phyloP scores from a whole-genome alignment of 257 asterid species.

The Echites panduratus region DNA sequence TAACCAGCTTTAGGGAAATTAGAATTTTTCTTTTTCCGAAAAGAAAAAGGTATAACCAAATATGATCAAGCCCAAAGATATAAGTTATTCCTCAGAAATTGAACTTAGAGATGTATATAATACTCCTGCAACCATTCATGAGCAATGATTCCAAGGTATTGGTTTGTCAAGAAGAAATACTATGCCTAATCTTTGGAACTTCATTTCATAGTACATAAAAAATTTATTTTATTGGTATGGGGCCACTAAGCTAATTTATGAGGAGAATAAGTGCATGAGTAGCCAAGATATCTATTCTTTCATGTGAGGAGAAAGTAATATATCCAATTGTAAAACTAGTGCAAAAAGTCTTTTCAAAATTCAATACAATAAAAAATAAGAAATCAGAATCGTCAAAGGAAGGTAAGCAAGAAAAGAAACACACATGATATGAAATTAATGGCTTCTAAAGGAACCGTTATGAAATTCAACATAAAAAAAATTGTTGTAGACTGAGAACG shows the following conservation, averaged over 20 bases:
- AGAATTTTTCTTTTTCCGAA: too few species aligned
- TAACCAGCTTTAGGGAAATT: too few species aligned
- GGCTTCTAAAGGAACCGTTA: too few species aligned
- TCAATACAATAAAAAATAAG: background rate
- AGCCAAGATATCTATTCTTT: too few species aligned
- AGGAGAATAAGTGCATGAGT: background rate
- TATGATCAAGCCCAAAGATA: background rate
- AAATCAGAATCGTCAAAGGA: too few species aligned
- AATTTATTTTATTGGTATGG: background rate
- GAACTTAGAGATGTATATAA: too few species aligned
- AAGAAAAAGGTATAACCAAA: background rate
- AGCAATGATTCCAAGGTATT: background rate
- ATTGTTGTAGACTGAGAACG: too few species aligned
- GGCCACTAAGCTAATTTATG: background rate
- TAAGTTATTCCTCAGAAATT: too few species aligned
- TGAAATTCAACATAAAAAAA: too few species aligned
- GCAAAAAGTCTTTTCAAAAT: background rate
- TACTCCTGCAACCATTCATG: background rate
- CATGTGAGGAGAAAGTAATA: background rate
- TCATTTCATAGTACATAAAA: background rate
- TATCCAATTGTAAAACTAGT: background rate
- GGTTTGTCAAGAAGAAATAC: background rate
- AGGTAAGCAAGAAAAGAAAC: too few species aligned
- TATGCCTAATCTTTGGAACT: background rate
- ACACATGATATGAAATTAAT: too few species aligned